These are phyloP conservation scores for Populus trichocarpa DNA, from an alignment of 441 rosid genomes.

Conservation along the genomic window DNA sequence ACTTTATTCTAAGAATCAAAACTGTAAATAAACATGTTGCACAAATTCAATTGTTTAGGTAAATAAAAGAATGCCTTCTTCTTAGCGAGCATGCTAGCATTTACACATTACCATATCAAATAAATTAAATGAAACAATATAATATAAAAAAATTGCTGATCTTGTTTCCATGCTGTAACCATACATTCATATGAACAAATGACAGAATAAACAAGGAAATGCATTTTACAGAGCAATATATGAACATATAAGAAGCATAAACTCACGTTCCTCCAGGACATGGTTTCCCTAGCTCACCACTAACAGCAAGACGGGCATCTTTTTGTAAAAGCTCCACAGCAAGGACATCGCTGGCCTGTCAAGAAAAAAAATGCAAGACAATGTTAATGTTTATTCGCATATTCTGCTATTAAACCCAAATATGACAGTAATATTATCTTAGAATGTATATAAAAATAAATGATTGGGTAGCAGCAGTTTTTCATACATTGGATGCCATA, in stretches of 20 bases:
- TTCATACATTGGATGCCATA: constrained; percentile 90
- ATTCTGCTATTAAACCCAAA: constrained; percentile 1
- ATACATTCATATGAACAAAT: neutral
- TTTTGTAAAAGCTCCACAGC: constrained; percentile 97
- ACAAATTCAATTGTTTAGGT: neutral
- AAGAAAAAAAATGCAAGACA: constrained; percentile 20
- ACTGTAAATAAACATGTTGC: neutral
- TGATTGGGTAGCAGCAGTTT: constrained; percentile 14
- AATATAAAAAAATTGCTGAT: neutral
- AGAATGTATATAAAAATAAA: neutral
- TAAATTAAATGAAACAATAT: neutral
- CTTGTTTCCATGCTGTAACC: neutral
- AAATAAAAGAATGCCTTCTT: neutral
- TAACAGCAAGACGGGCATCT: constrained; percentile 86
- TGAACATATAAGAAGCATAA: constrained; percentile 1
- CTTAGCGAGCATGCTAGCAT: neutral
- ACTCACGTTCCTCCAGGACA: constrained; percentile 92
- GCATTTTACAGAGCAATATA: neutral
- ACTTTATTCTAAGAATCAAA: neutral
- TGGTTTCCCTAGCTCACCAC: constrained; percentile 83
- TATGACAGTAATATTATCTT: neutral
- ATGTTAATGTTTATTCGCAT: constrained; percentile 15
- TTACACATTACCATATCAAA: neutral
- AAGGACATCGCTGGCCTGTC: constrained; percentile 92
- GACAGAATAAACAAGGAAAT: neutral